phyloP scores from a whole-genome alignment of 176 grass and related monocot genomes.

The Cenchrus fungigraminus region DNA sequence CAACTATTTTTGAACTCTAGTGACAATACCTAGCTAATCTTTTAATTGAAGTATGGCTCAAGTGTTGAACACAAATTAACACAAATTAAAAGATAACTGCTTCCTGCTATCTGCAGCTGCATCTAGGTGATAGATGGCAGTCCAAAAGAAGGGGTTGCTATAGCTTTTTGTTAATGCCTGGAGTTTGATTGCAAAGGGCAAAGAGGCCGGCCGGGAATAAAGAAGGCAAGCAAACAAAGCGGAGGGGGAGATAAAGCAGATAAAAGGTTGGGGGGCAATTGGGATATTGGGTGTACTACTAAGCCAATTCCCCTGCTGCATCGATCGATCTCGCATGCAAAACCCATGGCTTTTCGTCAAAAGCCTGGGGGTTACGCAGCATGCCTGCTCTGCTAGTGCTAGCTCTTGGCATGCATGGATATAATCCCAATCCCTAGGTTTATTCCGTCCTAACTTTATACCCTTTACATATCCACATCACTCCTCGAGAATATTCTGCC shows the following conservation, averaged over 20 bases:
- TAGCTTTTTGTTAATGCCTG: conserved; percentile 58
- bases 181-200: conserved; percentile 53
- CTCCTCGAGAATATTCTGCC: conserved; percentile 60
- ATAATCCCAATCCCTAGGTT: conserved; percentile 67
- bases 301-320: conserved; percentile 46
- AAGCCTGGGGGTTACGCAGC: conserved; percentile 59
- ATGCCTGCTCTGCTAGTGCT: not conserved
- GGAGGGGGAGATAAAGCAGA: conserved; percentile 42
- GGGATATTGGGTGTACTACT: conserved; percentile 50
- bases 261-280: conserved; percentile 68
- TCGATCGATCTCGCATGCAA: conserved; percentile 49
- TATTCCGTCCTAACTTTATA: conserved; percentile 57
- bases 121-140: conserved; percentile 23
- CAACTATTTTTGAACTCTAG: not conserved
- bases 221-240: conserved; percentile 54
- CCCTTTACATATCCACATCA: conserved; percentile 47
- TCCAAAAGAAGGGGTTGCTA: conserved; percentile 33
- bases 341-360: conserved; percentile 50
- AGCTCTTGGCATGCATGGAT: conserved; percentile 11
- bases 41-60: not conserved
- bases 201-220: conserved; percentile 52
- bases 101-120: not conserved
- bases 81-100: not conserved
- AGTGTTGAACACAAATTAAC: not conserved
- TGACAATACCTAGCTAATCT: not conserved